These are phyloP conservation scores for Collybia nuda DNA, from an alignment of 768 basidiomycete species.

Conservation along the genomic window DNA sequence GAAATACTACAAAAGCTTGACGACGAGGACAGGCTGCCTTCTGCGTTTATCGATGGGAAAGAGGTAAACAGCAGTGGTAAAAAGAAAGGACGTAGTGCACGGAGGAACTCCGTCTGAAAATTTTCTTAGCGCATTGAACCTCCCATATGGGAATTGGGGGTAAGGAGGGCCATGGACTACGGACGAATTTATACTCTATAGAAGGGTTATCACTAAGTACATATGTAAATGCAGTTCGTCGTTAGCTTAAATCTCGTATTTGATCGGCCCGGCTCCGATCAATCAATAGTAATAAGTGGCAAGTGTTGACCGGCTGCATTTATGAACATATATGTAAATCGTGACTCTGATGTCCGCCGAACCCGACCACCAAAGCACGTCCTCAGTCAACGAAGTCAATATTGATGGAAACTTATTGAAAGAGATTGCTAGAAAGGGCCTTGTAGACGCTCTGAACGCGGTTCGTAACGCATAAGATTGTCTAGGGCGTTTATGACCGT, in stretches of 20 bases:
- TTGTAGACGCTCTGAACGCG: constrained; percentile 85
- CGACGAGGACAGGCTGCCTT: constrained; percentile 81
- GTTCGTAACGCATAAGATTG: constrained; percentile 33
- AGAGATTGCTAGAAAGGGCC: constrained; percentile 76
- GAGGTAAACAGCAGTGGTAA: constrained; percentile 43
- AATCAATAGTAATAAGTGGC: too few relatives aligned
- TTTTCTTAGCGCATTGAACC: background rate
- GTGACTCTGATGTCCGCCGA: constrained; percentile 13
- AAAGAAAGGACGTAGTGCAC: constrained; percentile 73
- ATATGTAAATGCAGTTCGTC: too few relatives aligned
- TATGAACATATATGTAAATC: too few relatives aligned
- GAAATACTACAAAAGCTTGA: constrained; percentile 76
- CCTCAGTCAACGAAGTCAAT: constrained; percentile 30
- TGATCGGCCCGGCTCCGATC: too few relatives aligned
- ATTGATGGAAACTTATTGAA: constrained; percentile 68
- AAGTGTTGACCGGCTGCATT: too few relatives aligned
- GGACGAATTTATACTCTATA: too few relatives aligned
- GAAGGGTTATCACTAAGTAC: too few relatives aligned
- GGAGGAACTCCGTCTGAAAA: constrained; percentile 67
- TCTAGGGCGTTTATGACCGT: background rate
- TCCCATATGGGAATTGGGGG: background rate
- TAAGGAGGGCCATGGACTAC: background rate
- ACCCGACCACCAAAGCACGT: constrained; percentile 7
- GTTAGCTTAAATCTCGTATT: too few relatives aligned
- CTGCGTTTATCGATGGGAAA: constrained; percentile 63